phyloP scores from a whole-genome alignment of 306 rosid species.

The Oxytropis ochrocephala region DNA sequence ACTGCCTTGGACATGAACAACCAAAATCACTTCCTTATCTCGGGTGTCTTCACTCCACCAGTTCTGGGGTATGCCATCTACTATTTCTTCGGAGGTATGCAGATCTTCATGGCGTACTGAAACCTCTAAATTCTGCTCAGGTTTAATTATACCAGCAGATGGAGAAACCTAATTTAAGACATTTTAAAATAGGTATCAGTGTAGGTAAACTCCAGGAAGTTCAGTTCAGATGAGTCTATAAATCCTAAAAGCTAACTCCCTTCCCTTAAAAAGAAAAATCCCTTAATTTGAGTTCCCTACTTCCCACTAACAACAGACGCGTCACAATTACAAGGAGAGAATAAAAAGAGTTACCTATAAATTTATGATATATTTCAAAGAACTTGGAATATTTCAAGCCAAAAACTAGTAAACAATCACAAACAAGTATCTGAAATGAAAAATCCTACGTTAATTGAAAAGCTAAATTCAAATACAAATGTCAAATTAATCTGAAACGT shows the following conservation, averaged over 20 bases:
- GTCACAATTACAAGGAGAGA: not conserved
- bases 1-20: slow-evolving; percentile 62
- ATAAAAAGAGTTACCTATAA: not conserved
- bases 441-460: not conserved
- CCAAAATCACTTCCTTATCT: slow-evolving; percentile 69
- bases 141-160: slow-evolving; percentile 68
- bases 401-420: not conserved
- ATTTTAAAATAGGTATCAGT: slow-evolving; percentile 6
- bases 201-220: not conserved
- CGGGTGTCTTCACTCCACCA: slow-evolving; percentile 87
- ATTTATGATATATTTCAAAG: slow-evolving; percentile 1
- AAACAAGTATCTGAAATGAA: not conserved
- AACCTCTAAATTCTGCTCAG: slow-evolving; percentile 67
- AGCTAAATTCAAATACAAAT: not conserved
- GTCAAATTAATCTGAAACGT: not conserved
- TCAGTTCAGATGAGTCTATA: slow-evolving; percentile 3
- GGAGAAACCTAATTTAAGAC: slow-evolving; percentile 56
- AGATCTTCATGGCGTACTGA: slow-evolving; percentile 67
- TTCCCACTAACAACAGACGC: not conserved
- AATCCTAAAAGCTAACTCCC: not conserved
- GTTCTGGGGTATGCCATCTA: slow-evolving; percentile 70
- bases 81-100: slow-evolving; percentile 52
- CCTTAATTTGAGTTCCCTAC: not conserved
- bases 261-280: not conserved
- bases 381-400: not conserved